phyloP scores from a whole-genome alignment of 768 basidiomycete genomes.

The Pleurotus sapidus region DNA sequence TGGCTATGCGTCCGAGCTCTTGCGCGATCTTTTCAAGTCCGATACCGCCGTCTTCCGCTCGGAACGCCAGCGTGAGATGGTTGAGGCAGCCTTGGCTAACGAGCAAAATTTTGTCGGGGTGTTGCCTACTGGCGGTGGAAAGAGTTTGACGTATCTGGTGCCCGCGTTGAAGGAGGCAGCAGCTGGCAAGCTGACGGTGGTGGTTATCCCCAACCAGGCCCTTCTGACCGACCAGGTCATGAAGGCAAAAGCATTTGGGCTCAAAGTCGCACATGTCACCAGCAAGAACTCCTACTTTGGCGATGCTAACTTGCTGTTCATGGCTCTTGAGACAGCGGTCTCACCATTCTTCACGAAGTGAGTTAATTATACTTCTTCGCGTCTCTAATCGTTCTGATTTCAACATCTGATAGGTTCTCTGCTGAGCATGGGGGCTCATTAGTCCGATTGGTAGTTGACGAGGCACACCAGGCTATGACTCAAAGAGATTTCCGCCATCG shows the following conservation, averaged over 20 bases:
- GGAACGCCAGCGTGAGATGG: slow-evolving; percentile 8
- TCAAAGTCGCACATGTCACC: slow-evolving; percentile 7
- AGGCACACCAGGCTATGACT: slow-evolving; percentile 16
- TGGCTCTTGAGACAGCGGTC: slow-evolving; percentile 16
- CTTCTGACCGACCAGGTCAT: slow-evolving; percentile 10
- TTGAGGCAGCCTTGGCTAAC: slow-evolving; percentile 6
- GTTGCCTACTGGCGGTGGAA: slow-evolving; percentile 20
- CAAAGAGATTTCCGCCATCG: background rate
- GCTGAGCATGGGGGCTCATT: background rate
- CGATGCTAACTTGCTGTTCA: slow-evolving; percentile 8
- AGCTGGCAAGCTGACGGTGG: slow-evolving; percentile 5
- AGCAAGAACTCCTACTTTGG: background rate
- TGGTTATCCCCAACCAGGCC: slow-evolving; percentile 16
- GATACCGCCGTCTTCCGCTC: slow-evolving; percentile 10
- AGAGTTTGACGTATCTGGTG: slow-evolving; percentile 16
- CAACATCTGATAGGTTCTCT: too few relatives aligned
- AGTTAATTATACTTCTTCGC: too few relatives aligned
- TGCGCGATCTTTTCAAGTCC: background rate
- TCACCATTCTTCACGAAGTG: too few relatives aligned
- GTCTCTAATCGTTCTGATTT: too few relatives aligned
- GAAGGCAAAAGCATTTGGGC: background rate
- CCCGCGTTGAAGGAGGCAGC: slow-evolving; percentile 12
- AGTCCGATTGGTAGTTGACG: slow-evolving; percentile 15
- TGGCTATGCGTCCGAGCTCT: background rate
- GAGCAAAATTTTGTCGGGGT: slow-evolving; percentile 15